A percentile compares a stretch with the other conserved stretches of the same genome.
These are phyloP conservation scores for Adansonia madagascariensis DNA, from an alignment of 441 rosid species.

Conservation along the genomic window DNA sequence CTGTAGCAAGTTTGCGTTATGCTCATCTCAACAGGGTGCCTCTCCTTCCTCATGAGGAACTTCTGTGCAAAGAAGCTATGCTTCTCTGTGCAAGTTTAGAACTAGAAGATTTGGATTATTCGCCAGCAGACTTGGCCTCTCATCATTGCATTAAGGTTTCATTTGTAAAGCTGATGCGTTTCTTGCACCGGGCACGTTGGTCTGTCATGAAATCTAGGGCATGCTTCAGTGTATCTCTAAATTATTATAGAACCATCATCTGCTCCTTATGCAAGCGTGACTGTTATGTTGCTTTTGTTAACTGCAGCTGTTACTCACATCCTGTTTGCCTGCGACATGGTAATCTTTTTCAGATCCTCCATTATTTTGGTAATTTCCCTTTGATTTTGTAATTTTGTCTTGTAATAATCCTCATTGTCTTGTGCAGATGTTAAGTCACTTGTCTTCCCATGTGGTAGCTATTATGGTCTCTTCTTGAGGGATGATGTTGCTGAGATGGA, in stretches of 20 bases:
- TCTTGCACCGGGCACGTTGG: conserved; percentile 89
- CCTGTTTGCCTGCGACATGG: conserved; percentile 95
- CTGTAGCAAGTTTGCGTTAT: conserved; percentile 90
- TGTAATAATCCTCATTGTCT: conserved; percentile 20
- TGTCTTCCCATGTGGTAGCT: conserved; percentile 74
- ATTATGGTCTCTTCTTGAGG: conserved; percentile 68
- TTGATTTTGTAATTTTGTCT: conserved; percentile 22
- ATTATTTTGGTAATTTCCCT: conserved; percentile 17
- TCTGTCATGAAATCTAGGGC: conserved; percentile 66
- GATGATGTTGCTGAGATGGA: conserved; percentile 74
- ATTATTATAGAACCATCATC: conserved; percentile 63
- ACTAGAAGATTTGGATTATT: conserved; percentile 61
- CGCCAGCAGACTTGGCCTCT: conserved; percentile 62
- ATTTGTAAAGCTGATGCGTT: conserved; percentile 83
- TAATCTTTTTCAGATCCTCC: conserved; percentile 39
- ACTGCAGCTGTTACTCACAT: conserved; percentile 76
- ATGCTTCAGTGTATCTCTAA: conserved; percentile 55
- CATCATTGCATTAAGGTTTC: conserved; percentile 63
- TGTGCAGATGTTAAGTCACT: conserved; percentile 63
- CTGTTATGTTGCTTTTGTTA: conserved; percentile 82
- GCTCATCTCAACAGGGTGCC: conserved; percentile 90
- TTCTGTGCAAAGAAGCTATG: conserved; percentile 96
- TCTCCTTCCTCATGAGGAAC: conserved; percentile 96
- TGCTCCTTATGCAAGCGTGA: conserved; percentile 95
- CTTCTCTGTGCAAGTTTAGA: conserved; percentile 53